phyloP scores from a whole-genome alignment of 1,139 yeast genomes.

The Saccharomyces pastorianus region DNA sequence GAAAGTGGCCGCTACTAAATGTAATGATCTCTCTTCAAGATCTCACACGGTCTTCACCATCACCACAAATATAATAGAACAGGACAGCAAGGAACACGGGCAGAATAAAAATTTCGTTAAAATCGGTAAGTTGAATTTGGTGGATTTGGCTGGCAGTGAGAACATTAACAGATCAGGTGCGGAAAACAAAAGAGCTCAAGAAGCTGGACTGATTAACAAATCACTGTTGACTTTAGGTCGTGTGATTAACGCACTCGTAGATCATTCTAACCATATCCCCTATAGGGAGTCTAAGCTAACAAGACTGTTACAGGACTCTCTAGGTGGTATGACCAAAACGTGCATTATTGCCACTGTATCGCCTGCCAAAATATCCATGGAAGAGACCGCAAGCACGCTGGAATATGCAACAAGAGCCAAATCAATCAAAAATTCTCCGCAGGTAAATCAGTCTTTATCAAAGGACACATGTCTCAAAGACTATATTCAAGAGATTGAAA shows the following conservation, averaged over 20 bases:
- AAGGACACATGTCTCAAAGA: conserved; percentile 45
- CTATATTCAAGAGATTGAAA: conserved; percentile 45
- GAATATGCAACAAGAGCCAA: conserved; percentile 82
- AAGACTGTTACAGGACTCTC: conserved; percentile 67
- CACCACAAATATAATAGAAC: conserved; percentile 41
- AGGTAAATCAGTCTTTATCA: conserved; percentile 46
- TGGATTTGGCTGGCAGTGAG: conserved; percentile 86
- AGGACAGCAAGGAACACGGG: conserved; percentile 35
- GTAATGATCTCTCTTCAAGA: conserved; percentile 63
- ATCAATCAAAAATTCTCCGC: conserved; percentile 67
- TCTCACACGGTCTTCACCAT: conserved; percentile 71
- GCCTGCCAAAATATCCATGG: conserved; percentile 64
- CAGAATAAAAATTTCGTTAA: conserved; percentile 33
- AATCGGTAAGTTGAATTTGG: conserved; percentile 64
- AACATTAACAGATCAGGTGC: conserved; percentile 77
- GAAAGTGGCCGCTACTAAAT: conserved; percentile 59
- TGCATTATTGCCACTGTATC: conserved; percentile 75
- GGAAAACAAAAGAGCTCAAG: conserved; percentile 66
- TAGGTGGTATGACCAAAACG: conserved; percentile 78
- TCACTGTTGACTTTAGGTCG: conserved; percentile 75
- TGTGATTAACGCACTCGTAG: conserved; percentile 68
- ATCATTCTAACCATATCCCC: conserved; percentile 60
- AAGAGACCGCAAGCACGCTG: conserved; percentile 74
- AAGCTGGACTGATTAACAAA: conserved; percentile 84
- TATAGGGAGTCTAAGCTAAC: conserved; percentile 82